Evolutionary conservation across 495 filamentous ascomycete species (phyloP).

Genomic region (Podospora appendiculata): DNA sequence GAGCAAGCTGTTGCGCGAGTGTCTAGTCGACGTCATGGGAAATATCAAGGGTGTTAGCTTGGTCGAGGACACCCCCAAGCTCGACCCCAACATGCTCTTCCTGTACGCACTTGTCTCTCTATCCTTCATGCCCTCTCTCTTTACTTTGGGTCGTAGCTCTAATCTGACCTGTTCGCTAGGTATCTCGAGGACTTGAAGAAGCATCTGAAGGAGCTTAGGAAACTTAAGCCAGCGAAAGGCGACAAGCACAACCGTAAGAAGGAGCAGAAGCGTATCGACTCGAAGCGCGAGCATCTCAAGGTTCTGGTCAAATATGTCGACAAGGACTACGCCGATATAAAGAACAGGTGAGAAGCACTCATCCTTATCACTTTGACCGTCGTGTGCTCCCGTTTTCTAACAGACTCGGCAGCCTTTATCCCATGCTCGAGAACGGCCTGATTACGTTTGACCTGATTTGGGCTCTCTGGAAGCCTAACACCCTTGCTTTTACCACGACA

Average conservation of each 20-base stretch:
- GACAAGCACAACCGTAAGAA: slow-evolving; percentile 52
- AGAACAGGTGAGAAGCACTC: slow-evolving; percentile 41
- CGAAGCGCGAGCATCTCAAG: slow-evolving; percentile 63
- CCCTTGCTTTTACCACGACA: slow-evolving; percentile 71
- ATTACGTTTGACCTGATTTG: slow-evolving; percentile 89
- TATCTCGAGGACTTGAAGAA: slow-evolving; percentile 71
- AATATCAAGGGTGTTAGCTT: slow-evolving; percentile 75
- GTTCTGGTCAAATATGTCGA: slow-evolving; percentile 76
- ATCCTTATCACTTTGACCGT: neutral
- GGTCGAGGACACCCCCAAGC: slow-evolving; percentile 68
- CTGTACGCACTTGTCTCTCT: slow-evolving; percentile 29
- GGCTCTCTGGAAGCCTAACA: slow-evolving; percentile 89
- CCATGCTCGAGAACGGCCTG: slow-evolving; percentile 71
- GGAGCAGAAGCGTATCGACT: slow-evolving; percentile 57
- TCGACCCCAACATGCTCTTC: slow-evolving; percentile 86
- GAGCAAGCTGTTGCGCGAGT: slow-evolving; percentile 68
- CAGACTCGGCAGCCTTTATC: slow-evolving; percentile 54
- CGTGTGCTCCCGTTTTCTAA: neutral
- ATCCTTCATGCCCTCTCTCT: neutral
- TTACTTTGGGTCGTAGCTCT: neutral
- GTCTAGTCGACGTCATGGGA: slow-evolving; percentile 67
- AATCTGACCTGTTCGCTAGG: slow-evolving; percentile 12
- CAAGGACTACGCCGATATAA: slow-evolving; percentile 69
- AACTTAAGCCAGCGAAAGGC: slow-evolving; percentile 32
- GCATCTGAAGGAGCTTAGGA: slow-evolving; percentile 59